Evolutionary conservation across 139 green algal genomes (phyloP).

Genomic region (Chlorella sorokiniana): DNA sequence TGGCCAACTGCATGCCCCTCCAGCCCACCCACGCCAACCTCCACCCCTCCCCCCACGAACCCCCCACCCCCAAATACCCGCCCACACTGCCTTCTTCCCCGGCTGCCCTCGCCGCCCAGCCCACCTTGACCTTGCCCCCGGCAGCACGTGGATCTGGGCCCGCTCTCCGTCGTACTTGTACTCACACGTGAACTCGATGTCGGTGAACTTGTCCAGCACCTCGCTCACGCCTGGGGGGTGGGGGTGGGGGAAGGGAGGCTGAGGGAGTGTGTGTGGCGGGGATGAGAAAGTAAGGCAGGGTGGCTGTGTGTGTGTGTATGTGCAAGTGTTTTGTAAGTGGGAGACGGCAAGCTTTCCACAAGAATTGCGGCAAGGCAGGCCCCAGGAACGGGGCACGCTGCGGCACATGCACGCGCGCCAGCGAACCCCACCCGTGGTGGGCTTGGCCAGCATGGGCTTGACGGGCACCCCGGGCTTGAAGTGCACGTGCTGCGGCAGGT

Average conservation of each 20-base stretch:
- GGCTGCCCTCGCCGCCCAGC: not conserved
- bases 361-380: not conserved
- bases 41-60: too few species aligned
- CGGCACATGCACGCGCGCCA: constrained; percentile 27
- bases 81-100: too few species aligned
- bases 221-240: constrained; percentile 61
- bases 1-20: too few species aligned
- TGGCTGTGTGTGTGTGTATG: not conserved
- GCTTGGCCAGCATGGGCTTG: constrained; percentile 96
- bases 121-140: constrained; percentile 63
- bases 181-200: constrained; percentile 93
- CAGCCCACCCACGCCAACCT: too few species aligned
- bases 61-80: too few species aligned
- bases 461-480: constrained; percentile 88
- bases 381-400: not conserved
- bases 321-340: not conserved
- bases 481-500: constrained; percentile 63
- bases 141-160: constrained; percentile 81
- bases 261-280: not conserved
- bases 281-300: not conserved
- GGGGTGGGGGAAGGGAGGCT: not conserved
- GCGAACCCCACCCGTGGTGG: constrained; percentile 84
- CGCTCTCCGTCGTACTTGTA: constrained; percentile 99
- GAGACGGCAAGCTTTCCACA: not conserved
- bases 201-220: constrained; percentile 92